A percentile compares a stretch with the other conserved stretches of the same genome.
Evolutionary conservation across 73 alveolate genomes (phyloP).

Genomic region (Paramecium sexaurelia): DNA sequence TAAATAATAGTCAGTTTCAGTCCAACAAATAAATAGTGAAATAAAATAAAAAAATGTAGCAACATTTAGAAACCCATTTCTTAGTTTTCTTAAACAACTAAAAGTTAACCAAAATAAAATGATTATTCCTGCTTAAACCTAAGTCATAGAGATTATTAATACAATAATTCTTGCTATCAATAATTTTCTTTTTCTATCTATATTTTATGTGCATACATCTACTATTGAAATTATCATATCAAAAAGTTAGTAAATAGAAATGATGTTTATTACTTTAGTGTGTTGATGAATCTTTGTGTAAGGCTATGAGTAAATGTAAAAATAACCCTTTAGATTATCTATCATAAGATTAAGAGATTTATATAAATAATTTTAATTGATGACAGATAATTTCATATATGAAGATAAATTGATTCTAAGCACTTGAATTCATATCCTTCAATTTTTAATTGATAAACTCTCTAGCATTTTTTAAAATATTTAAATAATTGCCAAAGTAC

Average conservation of each 20-base stretch:
- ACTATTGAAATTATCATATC: background rate
- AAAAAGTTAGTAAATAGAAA: background rate
- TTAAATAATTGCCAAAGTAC: no score
- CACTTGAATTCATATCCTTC: background rate
- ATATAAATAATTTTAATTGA: background rate
- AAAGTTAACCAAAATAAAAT: background rate
- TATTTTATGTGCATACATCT: background rate
- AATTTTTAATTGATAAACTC: no score
- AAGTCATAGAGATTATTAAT: background rate
- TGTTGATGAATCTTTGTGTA: background rate
- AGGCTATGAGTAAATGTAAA: constrained; percentile 15
- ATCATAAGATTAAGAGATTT: background rate
- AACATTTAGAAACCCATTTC: constrained; percentile 3
- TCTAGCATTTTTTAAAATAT: no score
- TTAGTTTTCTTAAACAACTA: background rate
- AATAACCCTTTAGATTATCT: background rate
- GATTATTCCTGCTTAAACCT: background rate
- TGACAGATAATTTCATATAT: background rate
- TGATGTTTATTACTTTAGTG: background rate
- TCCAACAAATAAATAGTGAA: background rate
- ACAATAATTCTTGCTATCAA: background rate
- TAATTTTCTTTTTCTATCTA: background rate
- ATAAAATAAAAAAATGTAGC: constrained; percentile 1
- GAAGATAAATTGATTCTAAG: background rate
- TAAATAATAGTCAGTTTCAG: constrained; percentile 32